These are phyloP conservation scores for Gossypium anomalum DNA, from an alignment of 345 rosid genomes.

Conservation along the genomic window DNA sequence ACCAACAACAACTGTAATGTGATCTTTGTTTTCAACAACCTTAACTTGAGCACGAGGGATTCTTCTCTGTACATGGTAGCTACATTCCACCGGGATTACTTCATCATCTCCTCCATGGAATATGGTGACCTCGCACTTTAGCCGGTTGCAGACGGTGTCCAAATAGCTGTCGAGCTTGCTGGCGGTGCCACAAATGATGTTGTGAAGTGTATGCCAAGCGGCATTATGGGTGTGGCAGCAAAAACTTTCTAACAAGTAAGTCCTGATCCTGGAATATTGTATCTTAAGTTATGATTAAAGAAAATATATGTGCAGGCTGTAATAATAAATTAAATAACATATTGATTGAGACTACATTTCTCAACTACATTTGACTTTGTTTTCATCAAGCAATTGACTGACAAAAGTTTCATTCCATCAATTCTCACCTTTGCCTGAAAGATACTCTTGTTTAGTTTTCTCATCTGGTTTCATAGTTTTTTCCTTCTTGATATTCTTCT, in stretches of 20 bases:
- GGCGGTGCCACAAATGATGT: conserved; percentile 84
- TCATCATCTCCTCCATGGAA: conserved; percentile 82
- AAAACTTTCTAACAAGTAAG: conserved; percentile 81
- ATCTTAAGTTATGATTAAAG: not conserved
- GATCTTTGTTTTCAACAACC: conserved; percentile 74
- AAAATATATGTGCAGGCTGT: too few species aligned
- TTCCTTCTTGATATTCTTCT: not conserved
- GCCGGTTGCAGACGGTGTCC: conserved; percentile 51
- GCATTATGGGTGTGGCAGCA: conserved; percentile 91
- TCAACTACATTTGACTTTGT: conserved; percentile 8
- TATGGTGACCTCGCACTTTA: conserved; percentile 65
- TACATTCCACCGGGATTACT: conserved; percentile 82
- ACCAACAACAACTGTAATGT: conserved; percentile 79
- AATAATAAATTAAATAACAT: too few species aligned
- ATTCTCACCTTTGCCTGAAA: not conserved
- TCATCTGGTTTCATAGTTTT: not conserved
- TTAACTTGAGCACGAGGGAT: conserved; percentile 76
- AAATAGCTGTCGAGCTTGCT: conserved; percentile 74
- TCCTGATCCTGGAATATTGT: conserved; percentile 50
- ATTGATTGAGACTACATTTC: conserved; percentile 6
- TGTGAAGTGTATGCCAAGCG: conserved; percentile 98
- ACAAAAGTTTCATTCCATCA: not conserved
- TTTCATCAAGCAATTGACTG: not conserved
- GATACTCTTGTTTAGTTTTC: not conserved
- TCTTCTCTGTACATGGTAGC: conserved; percentile 54